These are phyloP conservation scores for Mycena citricolor DNA, from an alignment of 1,284 basidiomycete species.

Conservation along the genomic window DNA sequence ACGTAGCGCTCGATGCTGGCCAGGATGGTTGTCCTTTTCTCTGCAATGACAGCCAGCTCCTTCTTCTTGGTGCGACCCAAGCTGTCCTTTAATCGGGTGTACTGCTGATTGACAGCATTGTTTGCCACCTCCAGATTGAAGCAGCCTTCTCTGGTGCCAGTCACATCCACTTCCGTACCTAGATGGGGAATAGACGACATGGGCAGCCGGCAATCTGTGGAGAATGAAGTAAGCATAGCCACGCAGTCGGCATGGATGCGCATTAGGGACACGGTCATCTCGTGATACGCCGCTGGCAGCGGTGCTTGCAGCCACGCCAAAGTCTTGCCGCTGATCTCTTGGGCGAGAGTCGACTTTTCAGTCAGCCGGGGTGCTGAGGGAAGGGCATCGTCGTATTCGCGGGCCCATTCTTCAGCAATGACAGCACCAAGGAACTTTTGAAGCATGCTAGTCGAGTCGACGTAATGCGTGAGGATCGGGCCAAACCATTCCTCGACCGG, in stretches of 20 bases:
- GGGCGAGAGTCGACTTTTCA: slow-evolving; percentile 59
- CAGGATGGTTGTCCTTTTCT: slow-evolving; percentile 74
- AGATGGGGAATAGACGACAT: slow-evolving; percentile 78
- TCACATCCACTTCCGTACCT: slow-evolving; percentile 77
- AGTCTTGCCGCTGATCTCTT: slow-evolving; percentile 65
- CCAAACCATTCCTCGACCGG: slow-evolving; percentile 62
- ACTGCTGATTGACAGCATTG: slow-evolving; percentile 69
- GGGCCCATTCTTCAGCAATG: slow-evolving; percentile 93
- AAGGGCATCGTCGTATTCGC: slow-evolving; percentile 42
- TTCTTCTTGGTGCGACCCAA: slow-evolving; percentile 77
- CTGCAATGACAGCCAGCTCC: slow-evolving; percentile 73
- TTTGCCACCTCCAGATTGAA: slow-evolving; percentile 86
- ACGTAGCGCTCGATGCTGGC: slow-evolving; percentile 82
- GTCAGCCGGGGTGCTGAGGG: slow-evolving; percentile 42
- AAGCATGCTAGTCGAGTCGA: slow-evolving; percentile 87
- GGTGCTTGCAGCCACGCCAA: slow-evolving; percentile 73
- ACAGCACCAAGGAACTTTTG: slow-evolving; percentile 86
- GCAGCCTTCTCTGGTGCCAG: slow-evolving; percentile 58
- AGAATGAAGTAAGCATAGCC: slow-evolving; percentile 79
- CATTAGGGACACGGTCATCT: slow-evolving; percentile 83
- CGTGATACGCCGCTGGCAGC: slow-evolving; percentile 83
- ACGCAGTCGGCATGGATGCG: slow-evolving; percentile 84
- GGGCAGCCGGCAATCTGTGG: slow-evolving; percentile 83
- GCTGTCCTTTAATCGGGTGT: slow-evolving; percentile 72
- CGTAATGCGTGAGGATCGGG: slow-evolving; percentile 73